phyloP scores from a whole-genome alignment of 495 filamentous ascomycete genomes.

The Aspergillus affinis region DNA sequence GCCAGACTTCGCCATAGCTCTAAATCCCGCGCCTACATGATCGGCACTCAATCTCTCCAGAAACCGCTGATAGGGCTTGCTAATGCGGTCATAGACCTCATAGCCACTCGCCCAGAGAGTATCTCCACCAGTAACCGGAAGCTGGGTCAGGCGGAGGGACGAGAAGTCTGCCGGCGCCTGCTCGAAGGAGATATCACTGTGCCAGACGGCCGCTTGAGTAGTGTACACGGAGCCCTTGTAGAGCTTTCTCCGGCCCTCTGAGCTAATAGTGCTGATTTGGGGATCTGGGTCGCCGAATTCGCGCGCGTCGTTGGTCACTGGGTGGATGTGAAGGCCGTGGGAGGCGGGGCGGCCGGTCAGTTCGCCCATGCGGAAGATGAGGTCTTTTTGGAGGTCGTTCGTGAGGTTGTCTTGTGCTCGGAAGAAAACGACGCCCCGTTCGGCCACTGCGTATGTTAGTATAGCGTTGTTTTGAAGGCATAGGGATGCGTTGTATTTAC shows the following conservation, averaged over 20 bases:
- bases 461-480: background rate
- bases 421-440: conserved; percentile 75
- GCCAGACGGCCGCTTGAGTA: conserved; percentile 43
- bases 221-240: conserved; percentile 21
- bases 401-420: conserved; percentile 60
- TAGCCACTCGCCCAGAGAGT: conserved; percentile 73
- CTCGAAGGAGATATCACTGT: conserved; percentile 67
- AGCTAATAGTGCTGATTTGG: conserved; percentile 67
- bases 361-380: conserved; percentile 57
- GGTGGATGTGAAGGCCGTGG: conserved; percentile 65
- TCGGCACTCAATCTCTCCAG: conserved; percentile 62
- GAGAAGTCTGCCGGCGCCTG: conserved; percentile 60
- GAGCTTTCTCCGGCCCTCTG: conserved; percentile 53
- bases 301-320: conserved; percentile 50
- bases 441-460: conserved; percentile 54
- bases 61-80: conserved; percentile 57
- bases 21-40: conserved; percentile 34
- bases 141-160: conserved; percentile 49
- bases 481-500: conserved; percentile 7
- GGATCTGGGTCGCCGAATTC: conserved; percentile 55
- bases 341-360: conserved; percentile 56
- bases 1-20: conserved; percentile 18
- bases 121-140: conserved; percentile 63
- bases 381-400: conserved; percentile 61
- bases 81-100: conserved; percentile 71